Base-by-base conservation (phyloP, 2,329 filamentous ascomycete species). In the Epicoccum nigrum region DNA sequence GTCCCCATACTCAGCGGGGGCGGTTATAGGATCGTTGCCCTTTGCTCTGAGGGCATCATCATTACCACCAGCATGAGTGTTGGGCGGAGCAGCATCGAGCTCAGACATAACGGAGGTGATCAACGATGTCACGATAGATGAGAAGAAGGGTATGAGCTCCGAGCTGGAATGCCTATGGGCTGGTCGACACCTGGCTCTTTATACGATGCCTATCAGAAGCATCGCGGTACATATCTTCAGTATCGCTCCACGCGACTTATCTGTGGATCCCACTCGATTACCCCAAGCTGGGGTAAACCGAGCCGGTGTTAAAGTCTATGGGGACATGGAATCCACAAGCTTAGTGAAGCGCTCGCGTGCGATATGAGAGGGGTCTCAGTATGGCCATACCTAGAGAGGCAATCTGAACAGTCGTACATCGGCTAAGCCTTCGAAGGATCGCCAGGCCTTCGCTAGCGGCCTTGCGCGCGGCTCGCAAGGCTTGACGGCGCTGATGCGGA, bases 21-120 rank as follows among this genome's bases (percentile, higher is more conserved):
- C 44, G 27, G 60, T 63, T 60, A 67, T 49, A 2, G 66, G 64
- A 30, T 64, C 54, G 9, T 53, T 56, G 12, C 63, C 64, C 46
- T 71, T 68, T 11, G 64, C 58, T 15, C 62, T 56, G 9, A 69
- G 60, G 7, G 63, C 62, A 58, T 69, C 59, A 27, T 70, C 62
- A 35, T 68, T 55, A 28, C 64, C 65, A 37, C 64, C 67, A 25
- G 67, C 65, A 44, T 69, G 59, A 13, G 68, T 69, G 27, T 70
- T 71, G n/a, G 68, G 67, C 28, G 63, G 66, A 50, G 66, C 58
- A 55, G 64, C 58, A 35, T 68, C 67, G 40, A 69, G 58, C 20
- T 64, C 32, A 5, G 68, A 64, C 68, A 71, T 71, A 6, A 40
- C 55, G 31, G 15, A 4, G 48, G 11, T 31, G 4, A 12, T 16